A percentile compares a stretch with the other conserved stretches of the same genome.
Evolutionary conservation across 345 rosid species (phyloP).

Genomic region (Firmiana major): DNA sequence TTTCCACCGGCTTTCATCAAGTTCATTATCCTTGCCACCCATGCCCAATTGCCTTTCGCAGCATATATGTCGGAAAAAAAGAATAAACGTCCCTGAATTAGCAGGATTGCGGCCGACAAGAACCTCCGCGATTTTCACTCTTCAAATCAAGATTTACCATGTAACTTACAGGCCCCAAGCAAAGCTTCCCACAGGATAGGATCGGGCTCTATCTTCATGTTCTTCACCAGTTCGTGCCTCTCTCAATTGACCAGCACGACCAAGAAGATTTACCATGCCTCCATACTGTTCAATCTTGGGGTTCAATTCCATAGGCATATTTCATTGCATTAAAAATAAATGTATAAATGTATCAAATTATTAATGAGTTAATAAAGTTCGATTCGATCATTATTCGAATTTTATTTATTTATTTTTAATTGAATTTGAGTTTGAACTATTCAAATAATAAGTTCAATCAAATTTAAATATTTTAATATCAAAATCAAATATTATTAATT

Average conservation of each 20-base stretch:
- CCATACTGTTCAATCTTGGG: constrained; percentile 78
- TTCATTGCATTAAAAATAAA: constrained; percentile 31
- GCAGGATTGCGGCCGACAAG: constrained; percentile 42
- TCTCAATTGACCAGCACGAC: constrained; percentile 57
- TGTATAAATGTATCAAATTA: too few relatives aligned
- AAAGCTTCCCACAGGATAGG: constrained; percentile 62
- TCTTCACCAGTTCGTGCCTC: constrained; percentile 42
- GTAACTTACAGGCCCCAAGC: constrained; percentile 63
- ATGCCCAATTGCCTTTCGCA: constrained; percentile 48
- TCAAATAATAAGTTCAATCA: too few relatives aligned
- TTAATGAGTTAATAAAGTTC: too few relatives aligned
- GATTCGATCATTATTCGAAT: too few relatives aligned
- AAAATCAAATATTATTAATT: too few relatives aligned
- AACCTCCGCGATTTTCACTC: constrained; percentile 61
- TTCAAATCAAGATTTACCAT: constrained; percentile 42
- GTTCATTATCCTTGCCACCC: constrained; percentile 56
- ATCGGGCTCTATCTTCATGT: constrained; percentile 52
- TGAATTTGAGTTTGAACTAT: too few relatives aligned
- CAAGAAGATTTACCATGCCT: constrained; percentile 65
- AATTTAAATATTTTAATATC: too few relatives aligned
- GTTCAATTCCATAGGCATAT: constrained; percentile 44
- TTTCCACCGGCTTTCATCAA: constrained; percentile 61
- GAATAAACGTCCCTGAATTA: constrained; percentile 61
- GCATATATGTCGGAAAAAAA: constrained; percentile 73
- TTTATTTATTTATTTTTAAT: too few relatives aligned